phyloP scores from a whole-genome alignment of 371 early-diverging fungal genomes.

The Nematocida minor region DNA sequence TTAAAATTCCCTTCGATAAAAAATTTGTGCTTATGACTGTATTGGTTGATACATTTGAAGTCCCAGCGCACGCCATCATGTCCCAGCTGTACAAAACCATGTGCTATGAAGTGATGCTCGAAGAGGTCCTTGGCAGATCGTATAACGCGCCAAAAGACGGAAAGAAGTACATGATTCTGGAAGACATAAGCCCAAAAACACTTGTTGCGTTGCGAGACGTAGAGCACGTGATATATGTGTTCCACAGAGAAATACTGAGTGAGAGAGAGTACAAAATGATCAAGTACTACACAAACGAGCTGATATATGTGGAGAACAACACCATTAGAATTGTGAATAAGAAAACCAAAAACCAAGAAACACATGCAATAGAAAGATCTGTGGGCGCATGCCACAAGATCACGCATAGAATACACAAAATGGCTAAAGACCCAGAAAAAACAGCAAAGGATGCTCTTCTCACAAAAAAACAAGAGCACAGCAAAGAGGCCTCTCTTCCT shows the following conservation, averaged over 20 bases:
- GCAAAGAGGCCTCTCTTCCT: conserved; percentile 31
- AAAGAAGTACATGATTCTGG: conserved; percentile 39
- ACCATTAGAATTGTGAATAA: conserved; percentile 34
- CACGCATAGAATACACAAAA: background rate
- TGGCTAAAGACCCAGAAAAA: background rate
- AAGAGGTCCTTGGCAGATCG: conserved; percentile 25
- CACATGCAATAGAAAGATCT: conserved; percentile 4
- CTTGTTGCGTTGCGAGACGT: conserved; percentile 39
- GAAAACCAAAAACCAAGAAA: conserved; percentile 27
- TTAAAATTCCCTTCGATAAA: conserved; percentile 36
- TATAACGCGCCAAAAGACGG: conserved; percentile 2
- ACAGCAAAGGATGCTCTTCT: background rate
- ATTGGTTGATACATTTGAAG: conserved; percentile 44
- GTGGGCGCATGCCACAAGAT: background rate
- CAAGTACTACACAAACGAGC: conserved; percentile 47
- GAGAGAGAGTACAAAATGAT: conserved; percentile 42
- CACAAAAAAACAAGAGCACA: conserved; percentile 18
- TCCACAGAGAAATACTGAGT: conserved; percentile 41
- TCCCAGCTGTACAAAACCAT: conserved; percentile 33
- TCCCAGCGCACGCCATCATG: conserved; percentile 46
- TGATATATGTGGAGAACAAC: conserved; percentile 17
- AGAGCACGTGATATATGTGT: conserved; percentile 36
- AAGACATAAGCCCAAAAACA: conserved; percentile 35
- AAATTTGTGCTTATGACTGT: conserved; percentile 51
- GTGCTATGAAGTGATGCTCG: conserved; percentile 38